Base-by-base conservation (phyloP, 257 asterid genomes). In the Jasminum sambac region DNA sequence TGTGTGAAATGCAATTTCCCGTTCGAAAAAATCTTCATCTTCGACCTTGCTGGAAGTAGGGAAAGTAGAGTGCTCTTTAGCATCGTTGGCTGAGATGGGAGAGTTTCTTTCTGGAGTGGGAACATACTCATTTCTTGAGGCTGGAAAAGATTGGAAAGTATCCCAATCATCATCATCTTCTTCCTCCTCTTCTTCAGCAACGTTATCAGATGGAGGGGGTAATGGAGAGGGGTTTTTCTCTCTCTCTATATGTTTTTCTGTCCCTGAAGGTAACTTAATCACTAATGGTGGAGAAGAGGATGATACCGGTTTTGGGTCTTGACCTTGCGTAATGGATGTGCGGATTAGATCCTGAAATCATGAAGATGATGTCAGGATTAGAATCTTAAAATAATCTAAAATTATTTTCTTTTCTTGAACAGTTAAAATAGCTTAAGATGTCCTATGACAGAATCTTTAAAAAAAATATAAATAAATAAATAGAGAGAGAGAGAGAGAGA, bases 111-210 rank as follows among this genome's bases (percentile, higher is more conserved):
- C 85, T 34, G 81, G 83, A 74, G 87, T 64, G 26, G 87, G 80
- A 71, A 69, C 75, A 73, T 74, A 74, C 80, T 77, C 97, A 64
- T 68, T 83, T 61, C 62, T 78, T 13, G 94, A 78, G 69, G 95
- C 90, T 58, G 99, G 90, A 81, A 95, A 91, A 26, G 99, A 94
- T 82, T 95, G 99, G 82, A 91, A 95, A 74, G 93, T 86, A 73
- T 95, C 99, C 99, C 99, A 95, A 75, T 95, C 99, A 41, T 90
- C 96, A 0, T 91, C 96, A 0, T 86, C 90, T 19, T 80, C 88
- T 14, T 83, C 91, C 6, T 83, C 90, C 21, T 85, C 91, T 60
- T 80, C 86, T 66, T 74, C 85, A 9, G 43, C 65, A 25, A 40
- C 74, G 75, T 81, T 78, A 52, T 74, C 78, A 72, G 79, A 65